Conservation (phyloP, 768 basidiomycete genomes). For the Pisolithus marmoratus region DNA sequence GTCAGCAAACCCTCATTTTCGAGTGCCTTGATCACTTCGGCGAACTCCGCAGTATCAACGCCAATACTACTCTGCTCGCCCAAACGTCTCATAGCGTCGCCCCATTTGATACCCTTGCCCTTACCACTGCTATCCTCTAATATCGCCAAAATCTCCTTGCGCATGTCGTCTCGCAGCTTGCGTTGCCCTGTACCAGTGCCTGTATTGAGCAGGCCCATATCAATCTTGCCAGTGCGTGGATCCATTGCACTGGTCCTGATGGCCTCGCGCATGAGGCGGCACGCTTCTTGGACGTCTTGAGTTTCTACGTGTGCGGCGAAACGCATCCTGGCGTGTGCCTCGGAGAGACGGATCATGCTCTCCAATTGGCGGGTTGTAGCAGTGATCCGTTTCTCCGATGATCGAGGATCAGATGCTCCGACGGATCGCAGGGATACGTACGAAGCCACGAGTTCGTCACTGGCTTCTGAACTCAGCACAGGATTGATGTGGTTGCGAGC, state of each 20-base stretch:
- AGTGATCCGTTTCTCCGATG: slow-evolving; percentile 90
- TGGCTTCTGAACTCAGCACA: slow-evolving; percentile 78
- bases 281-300: slow-evolving; percentile 84
- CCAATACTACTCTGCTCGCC: slow-evolving; percentile 81
- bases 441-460: slow-evolving; percentile 73
- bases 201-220: slow-evolving; percentile 92
- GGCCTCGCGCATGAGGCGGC: slow-evolving; percentile 93
- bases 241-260: slow-evolving; percentile 94
- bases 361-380: slow-evolving; percentile 97
- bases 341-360: slow-evolving; percentile 92
- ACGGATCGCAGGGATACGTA: slow-evolving; percentile 95
- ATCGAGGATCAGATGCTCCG: slow-evolving; percentile 78
- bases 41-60: slow-evolving; percentile 76
- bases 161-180: slow-evolving; percentile 84
- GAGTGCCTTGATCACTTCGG: slow-evolving; percentile 67
- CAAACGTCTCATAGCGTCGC: slow-evolving; percentile 71
- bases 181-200: slow-evolving; percentile 87
- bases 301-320: slow-evolving; percentile 84
- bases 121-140: slow-evolving; percentile 49
- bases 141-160: slow-evolving; percentile 67
- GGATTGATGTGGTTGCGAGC: slow-evolving; percentile 85
- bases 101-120: slow-evolving; percentile 67
- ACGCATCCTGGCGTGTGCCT: slow-evolving; percentile 96
- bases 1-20: slow-evolving; percentile 86
- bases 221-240: slow-evolving; percentile 94